Percentiles rank a stretch among this genome's conserved stretches.
Evolutionary conservation across 1,284 basidiomycete species (phyloP).

Genomic region (Malassezia psittaci): DNA sequence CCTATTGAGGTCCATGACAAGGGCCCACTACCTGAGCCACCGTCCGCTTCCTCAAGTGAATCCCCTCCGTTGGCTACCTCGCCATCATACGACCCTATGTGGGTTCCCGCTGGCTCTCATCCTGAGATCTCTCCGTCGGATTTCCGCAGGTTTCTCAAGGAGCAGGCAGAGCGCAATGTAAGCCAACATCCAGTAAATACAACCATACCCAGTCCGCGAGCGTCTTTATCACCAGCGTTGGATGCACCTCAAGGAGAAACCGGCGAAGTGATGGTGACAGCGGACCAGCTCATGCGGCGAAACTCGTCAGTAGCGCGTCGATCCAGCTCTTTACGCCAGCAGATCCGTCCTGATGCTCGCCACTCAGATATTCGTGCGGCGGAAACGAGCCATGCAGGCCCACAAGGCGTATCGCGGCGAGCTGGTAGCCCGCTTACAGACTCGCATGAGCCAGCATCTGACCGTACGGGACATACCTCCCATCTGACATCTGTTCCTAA

Average conservation of each 20-base stretch:
- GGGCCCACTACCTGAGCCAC: background rate
- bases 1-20: background rate
- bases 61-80: slow-evolving; percentile 22
- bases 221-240: background rate
- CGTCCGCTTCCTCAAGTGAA: background rate
- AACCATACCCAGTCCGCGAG: background rate
- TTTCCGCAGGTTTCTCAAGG: slow-evolving; percentile 86
- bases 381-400: slow-evolving; percentile 2
- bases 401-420: background rate
- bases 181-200: slow-evolving; percentile 16
- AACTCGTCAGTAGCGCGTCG: slow-evolving; percentile 35
- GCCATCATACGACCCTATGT: slow-evolving; percentile 61
- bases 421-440: background rate
- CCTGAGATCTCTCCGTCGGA: slow-evolving; percentile 94
- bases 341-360: slow-evolving; percentile 60
- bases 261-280: background rate
- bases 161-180: slow-evolving; percentile 59
- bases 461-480: too few relatives aligned
- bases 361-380: background rate
- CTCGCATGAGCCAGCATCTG: too few relatives aligned
- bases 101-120: slow-evolving; percentile 91
- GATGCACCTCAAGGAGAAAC: background rate
- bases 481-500: too few relatives aligned
- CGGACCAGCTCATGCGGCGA: background rate
- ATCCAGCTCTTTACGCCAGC: slow-evolving; percentile 38